Percentiles rank a stretch among this genome's conserved stretches.
Evolutionary conservation across 768 basidiomycete species (phyloP).

Genomic region (Suillus brevipes): DNA sequence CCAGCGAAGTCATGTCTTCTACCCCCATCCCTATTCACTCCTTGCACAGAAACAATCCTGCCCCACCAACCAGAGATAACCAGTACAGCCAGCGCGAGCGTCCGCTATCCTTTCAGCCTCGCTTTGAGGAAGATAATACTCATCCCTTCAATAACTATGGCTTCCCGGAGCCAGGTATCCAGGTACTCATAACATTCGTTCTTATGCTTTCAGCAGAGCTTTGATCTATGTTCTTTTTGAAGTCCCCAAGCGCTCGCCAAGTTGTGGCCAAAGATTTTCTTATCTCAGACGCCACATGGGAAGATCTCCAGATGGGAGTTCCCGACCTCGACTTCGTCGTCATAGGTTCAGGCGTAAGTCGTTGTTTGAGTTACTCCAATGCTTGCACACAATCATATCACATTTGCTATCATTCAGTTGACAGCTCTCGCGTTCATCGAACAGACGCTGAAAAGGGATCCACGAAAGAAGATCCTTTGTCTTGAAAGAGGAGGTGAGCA

Average conservation of each 20-base stretch:
- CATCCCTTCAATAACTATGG: not conserved
- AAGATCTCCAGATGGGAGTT: not conserved
- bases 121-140: not conserved
- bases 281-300: not conserved
- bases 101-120: not conserved
- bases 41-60: not conserved
- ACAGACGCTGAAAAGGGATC: conserved; percentile 14
- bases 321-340: not conserved
- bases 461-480: conserved; percentile 18
- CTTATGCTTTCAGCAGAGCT: not conserved
- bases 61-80: not conserved
- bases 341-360: not conserved
- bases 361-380: not conserved
- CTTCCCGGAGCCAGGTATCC: not conserved
- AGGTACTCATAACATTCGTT: not conserved
- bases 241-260: not conserved
- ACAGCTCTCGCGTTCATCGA: conserved; percentile 21
- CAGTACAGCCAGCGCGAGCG: not conserved
- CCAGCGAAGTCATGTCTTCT: not conserved
- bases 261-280: not conserved
- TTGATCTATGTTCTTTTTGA: not conserved
- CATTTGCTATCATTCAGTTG: not conserved
- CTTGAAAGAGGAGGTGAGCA: conserved; percentile 16
- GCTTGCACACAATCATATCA: not conserved
- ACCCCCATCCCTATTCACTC: not conserved